Conservation (phyloP, 495 filamentous ascomycete genomes). For the Antarctomyces pellizariae region DNA sequence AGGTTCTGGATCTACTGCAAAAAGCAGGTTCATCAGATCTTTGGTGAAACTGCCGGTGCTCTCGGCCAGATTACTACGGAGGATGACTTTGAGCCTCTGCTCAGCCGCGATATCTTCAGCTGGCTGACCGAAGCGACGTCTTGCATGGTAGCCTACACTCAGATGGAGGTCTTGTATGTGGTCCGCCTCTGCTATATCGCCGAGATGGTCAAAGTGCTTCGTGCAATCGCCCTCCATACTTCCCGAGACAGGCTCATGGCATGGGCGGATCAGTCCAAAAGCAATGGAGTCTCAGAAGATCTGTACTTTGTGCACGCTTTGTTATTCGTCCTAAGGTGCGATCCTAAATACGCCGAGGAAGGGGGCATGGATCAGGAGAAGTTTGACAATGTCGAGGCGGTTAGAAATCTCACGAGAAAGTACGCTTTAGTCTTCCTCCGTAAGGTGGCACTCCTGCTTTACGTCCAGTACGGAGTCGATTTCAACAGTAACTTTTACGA, state of each 20-base stretch:
- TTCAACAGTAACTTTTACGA: conserved; percentile 49
- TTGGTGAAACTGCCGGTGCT: conserved; percentile 16
- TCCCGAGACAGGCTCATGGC: no score
- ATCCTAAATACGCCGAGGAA: no score
- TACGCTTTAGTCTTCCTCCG: conserved; percentile 82
- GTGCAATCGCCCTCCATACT: no score
- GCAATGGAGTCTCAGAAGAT: no score
- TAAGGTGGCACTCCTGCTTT: conserved; percentile 60
- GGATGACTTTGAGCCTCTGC: conserved; percentile 36
- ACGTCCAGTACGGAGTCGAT: conserved; percentile 72
- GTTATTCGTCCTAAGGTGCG: no score
- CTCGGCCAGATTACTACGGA: conserved; percentile 11
- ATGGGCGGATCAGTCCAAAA: no score
- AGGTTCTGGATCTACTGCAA: conserved; percentile 50
- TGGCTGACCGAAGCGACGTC: conserved; percentile 58
- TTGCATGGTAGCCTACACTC: conserved; percentile 44
- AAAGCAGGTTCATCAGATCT: conserved; percentile 55
- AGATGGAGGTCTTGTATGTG: conserved; percentile 58
- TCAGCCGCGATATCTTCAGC: conserved; percentile 60
- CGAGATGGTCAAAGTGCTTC: conserved; percentile 61
- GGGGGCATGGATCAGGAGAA: conserved; percentile 7
- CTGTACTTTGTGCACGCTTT: no score
- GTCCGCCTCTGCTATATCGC: conserved; percentile 78
- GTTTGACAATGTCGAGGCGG: background rate
- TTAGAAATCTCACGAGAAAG: no score